Percentiles rank a stretch among this genome's conserved stretches.
These are phyloP conservation scores for Fusarium annulatum DNA, from an alignment of 2,329 filamentous ascomycete species.

Conservation along the genomic window DNA sequence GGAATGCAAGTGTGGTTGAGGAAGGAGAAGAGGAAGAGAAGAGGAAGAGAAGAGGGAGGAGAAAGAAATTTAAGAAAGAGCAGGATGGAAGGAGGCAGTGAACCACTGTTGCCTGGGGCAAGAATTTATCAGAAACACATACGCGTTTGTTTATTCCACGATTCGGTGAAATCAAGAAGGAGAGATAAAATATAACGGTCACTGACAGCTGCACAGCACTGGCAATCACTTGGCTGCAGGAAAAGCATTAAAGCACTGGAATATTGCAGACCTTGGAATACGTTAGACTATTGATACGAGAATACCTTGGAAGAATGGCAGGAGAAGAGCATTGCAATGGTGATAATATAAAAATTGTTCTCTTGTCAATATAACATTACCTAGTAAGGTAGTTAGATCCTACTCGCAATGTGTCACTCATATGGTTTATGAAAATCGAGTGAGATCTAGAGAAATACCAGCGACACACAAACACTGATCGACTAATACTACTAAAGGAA, in stretches of 20 bases:
- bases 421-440: neutral
- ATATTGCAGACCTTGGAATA: neutral
- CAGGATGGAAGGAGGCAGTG: neutral
- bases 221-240: neutral
- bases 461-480: neutral
- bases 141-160: neutral
- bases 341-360: neutral
- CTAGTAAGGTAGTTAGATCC: neutral
- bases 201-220: conserved; percentile 21
- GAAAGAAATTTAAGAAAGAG: neutral
- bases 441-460: neutral
- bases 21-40: neutral
- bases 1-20: conserved; percentile 14
- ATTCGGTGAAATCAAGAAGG: neutral
- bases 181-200: neutral
- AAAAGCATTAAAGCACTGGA: neutral
- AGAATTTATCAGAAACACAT: neutral
- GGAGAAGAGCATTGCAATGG: neutral
- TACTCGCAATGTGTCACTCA: neutral
- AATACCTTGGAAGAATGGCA: neutral
- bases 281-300: neutral
- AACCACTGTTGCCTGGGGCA: conserved; percentile 11
- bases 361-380: neutral
- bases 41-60: neutral
- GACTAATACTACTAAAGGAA: neutral